Base-by-base conservation (phyloP, 2,329 filamentous ascomycete genomes). In the Monosporascus sp. region DNA sequence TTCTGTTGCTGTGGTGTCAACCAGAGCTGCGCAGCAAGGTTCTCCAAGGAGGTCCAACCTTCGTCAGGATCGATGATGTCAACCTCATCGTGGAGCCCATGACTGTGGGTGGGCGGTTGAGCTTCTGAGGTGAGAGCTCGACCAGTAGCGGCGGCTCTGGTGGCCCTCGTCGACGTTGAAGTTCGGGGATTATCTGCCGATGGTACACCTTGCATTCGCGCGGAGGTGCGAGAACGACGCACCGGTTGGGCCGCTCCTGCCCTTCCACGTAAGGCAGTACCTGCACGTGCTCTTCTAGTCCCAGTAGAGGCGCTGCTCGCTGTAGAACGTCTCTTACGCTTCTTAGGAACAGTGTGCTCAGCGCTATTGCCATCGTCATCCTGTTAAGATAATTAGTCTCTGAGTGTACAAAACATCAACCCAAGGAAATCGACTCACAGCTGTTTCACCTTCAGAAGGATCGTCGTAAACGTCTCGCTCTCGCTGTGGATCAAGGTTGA, bases 381-480 rank as follows among this genome's bases (percentile, higher is more conserved):
- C 51, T 53, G 35, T 51, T 55, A 35, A 35, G 5, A 35, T 2
- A 14, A 14, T 35, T 35, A 35, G 31, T 14, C 31, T 35, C 31
- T 14, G 6, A 35, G 2, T 35, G 31, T 14, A 35, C 31, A 14
- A 35, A 35, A 5, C 11, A 41, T 67, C 15, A 63, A 55, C 31
- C 40, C 38, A 54, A 54, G 48, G 15, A 51, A 51, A 38, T 37
- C 17, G 37, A 64, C 76, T 62, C 66, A 85, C 82, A 40, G 75
- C 75, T 49, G 72, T 78, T 17, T 70, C 76, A 49, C 78, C 74
- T 57, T 73, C 61, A 0, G 82, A 85, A 17, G 81, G 79, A 41
- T 74, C 76, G 40, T 82, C 82, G 60, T 86, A 87, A 37, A 87
- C 81, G 55, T 82, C 77, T 52, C 82, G 77, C 28, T 73, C 68